Percentiles rank a stretch among this genome's conserved stretches.
These are phyloP conservation scores for Macrocybe sp. DNA, from an alignment of 1,284 basidiomycete genomes.

Conservation along the genomic window DNA sequence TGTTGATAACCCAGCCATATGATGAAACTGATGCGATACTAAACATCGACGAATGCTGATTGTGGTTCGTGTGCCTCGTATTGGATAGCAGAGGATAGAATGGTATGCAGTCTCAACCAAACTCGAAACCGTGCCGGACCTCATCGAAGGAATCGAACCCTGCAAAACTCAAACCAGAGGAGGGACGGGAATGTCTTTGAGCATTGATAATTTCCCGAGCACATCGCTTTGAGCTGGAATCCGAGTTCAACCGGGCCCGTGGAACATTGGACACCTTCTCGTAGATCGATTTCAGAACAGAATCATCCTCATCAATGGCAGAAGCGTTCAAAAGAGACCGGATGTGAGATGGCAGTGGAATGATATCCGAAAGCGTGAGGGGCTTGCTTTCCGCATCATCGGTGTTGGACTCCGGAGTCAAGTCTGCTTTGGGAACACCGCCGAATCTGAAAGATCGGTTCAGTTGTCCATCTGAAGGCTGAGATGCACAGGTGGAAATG, in stretches of 20 bases:
- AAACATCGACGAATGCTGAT: constrained; percentile 52
- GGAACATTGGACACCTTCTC: too few species aligned
- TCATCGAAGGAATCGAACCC: constrained; percentile 73
- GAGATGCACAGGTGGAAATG: neutral
- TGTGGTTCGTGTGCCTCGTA: too few species aligned
- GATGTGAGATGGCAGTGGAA: constrained; percentile 54
- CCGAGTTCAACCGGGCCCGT: constrained; percentile 33
- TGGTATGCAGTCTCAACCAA: constrained; percentile 49
- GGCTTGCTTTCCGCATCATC: constrained; percentile 22
- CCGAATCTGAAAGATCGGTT: constrained; percentile 72
- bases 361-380: constrained; percentile 67
- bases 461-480: constrained; percentile 53
- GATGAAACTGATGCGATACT: constrained; percentile 83
- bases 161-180: constrained; percentile 58
- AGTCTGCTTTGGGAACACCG: constrained; percentile 37
- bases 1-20: constrained; percentile 64
- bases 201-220: constrained; percentile 18
- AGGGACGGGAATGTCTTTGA: constrained; percentile 37
- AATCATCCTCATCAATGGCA: too few species aligned
- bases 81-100: constrained; percentile 57
- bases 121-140: constrained; percentile 70
- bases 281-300: too few species aligned
- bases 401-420: constrained; percentile 10
- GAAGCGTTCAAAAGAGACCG: constrained; percentile 17
- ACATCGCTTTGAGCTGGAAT: constrained; percentile 34